Base-by-base conservation (phyloP, 2,329 filamentous ascomycete species). In the Lasiodiplodia sp. region DNA sequence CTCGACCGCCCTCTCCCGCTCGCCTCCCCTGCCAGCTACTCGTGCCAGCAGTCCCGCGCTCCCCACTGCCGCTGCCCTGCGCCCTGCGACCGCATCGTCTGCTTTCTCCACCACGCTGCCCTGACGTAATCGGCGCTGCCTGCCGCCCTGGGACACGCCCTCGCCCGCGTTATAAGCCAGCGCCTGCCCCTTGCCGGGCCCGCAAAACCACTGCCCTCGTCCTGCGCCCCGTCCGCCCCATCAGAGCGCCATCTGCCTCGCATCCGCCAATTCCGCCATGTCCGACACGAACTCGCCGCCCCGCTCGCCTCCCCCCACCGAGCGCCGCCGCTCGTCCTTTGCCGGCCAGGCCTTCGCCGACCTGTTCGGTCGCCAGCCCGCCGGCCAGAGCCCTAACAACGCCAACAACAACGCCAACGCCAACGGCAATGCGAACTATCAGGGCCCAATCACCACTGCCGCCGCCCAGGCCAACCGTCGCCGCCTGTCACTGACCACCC, bases 391-490 rank as follows among this genome's bases (percentile, higher is more conserved):
- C 34, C 51, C 69, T 49, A 72, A 71, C 52, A 38, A 18, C 31
- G 25, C 44, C 44, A 63, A 34, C 58, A 16, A 18, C 47, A 49
- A 58, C 31, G 8, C 6, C 31, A 7, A 16, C 38, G 38, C 44
- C 44, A 63, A 34, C 58, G 11, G 25, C 47, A 49, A 58, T 38
- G 67, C 56, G 51, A 73, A 58, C 70, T 78, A 79, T 69, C 77
- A 80, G 23, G 83, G 83, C 49, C 82, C 83, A 66, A 85, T 85
- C 72, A 81, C 82, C 51, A 78, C 78, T 38, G 83, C 83, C 38
- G 83, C 83, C 49, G 82, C 81, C 70, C 82, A 85, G 71, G 83
- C 83, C 66, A 82, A 84, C 71, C 81, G 81, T 65, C 79, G 83
- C 68, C 82, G 83, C 63, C 79, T 86, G 38, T 85, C 83, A 7